These are phyloP conservation scores for Picochlorum costavermella DNA, from an alignment of 139 green algal species.

Conservation along the genomic window DNA sequence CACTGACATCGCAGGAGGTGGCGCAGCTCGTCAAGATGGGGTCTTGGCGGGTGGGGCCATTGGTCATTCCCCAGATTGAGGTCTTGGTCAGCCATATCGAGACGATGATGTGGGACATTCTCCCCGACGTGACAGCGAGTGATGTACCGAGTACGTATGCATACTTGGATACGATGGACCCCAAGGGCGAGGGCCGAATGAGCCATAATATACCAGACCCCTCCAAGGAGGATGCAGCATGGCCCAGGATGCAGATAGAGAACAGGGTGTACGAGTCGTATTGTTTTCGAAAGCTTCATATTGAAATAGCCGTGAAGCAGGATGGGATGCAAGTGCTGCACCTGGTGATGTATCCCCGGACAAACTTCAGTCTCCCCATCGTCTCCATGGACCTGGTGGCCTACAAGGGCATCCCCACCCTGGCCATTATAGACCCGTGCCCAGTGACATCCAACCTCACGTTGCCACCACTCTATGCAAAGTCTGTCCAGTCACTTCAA, in stretches of 20 bases:
- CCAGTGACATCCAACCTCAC: conserved; percentile 34
- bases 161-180: conserved; percentile 59
- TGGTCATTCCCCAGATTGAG: conserved; percentile 40
- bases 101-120: conserved; percentile 39
- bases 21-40: conserved; percentile 51
- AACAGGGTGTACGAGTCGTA: conserved; percentile 61
- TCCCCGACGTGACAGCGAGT: conserved; percentile 48
- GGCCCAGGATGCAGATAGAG: conserved; percentile 62
- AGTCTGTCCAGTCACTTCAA: conserved; percentile 45
- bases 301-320: conserved; percentile 65
- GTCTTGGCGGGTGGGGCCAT: conserved; percentile 48
- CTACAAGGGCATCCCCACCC: conserved; percentile 20
- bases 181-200: conserved; percentile 11
- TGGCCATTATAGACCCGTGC: conserved; percentile 66
- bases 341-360: conserved; percentile 63
- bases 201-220: conserved; percentile 42
- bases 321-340: conserved; percentile 74
- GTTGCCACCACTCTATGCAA: conserved; percentile 52
- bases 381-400: conserved; percentile 69
- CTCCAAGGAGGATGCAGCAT: conserved; percentile 36
- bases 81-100: conserved; percentile 50
- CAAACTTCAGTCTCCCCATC: conserved; percentile 66
- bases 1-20: not conserved
- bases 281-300: conserved; percentile 74
- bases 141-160: conserved; percentile 38